Evolutionary conservation across 2,329 filamentous ascomycete species (phyloP), one percentile per base, ranked within the genome.

Genomic region (Exophiala sp.): DNA sequence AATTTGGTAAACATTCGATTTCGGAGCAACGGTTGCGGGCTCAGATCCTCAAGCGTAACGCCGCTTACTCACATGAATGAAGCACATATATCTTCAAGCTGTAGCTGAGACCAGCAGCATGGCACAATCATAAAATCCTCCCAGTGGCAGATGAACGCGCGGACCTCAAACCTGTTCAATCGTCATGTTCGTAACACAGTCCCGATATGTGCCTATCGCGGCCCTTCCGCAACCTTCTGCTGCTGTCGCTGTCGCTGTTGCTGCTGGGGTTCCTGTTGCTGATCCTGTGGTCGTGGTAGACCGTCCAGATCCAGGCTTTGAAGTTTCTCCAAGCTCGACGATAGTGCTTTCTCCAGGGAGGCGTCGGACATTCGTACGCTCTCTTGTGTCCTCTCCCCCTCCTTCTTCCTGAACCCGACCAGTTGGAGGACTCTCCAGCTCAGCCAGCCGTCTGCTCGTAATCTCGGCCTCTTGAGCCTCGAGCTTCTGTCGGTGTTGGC

Each of bases 401-500:
- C 40, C 19, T 43, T 45, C 24, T 48, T 34, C 21, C 35, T 5
- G 22, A 27, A 19, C 46, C 16, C 41, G 30, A 13, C 29, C 30
- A 29, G 46, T 21, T 21, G 50, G 42, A 38, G 30, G 47, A 44
- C 58, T 46, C 39, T 64, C 56, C 32, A 60, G 58, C 21, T 54
- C 56, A 49, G 59, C 57, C 42, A 60, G 46, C 38, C 45, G 52
- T 46, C 58, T 61, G 42, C 62, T 66, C 35, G 71, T 68, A 11
- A 16, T 46, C 43, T 64, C 54, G 21, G 40, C 40, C 27, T 60
- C 59, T 11, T 53, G 53, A 48, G 58, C 58, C 35, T 59, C 53
- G 32, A 43, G 50, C 46, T 61, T 61, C 67, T 42, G 70, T 67
- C 54, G 62, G 68, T 71, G 68, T 45, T 68, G 65, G 48, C 77